phyloP scores from a whole-genome alignment of 495 filamentous ascomycete species.

The Jackrogersella minutella region DNA sequence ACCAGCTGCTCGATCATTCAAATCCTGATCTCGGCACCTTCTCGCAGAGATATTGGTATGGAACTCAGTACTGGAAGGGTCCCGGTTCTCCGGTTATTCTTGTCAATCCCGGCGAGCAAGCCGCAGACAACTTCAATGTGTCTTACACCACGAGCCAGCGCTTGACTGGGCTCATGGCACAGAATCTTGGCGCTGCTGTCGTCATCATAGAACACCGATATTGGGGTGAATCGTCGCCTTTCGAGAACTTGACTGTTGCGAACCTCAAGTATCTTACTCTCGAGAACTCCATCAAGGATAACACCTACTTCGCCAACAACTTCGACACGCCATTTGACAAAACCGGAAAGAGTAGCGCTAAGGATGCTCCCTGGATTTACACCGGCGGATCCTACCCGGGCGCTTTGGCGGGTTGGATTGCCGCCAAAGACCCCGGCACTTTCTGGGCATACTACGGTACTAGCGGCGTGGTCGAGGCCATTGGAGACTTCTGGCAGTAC shows the following conservation, averaged over 20 bases:
- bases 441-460: conserved; percentile 74
- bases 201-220: conserved; percentile 67
- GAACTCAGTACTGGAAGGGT: conserved; percentile 61
- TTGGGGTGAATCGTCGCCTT: conserved; percentile 70
- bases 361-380: conserved; percentile 69
- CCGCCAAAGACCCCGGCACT: conserved; percentile 64
- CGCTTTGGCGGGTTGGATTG: conserved; percentile 69
- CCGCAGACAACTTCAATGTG: conserved; percentile 60
- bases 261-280: conserved; percentile 70
- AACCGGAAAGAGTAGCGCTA: conserved; percentile 59
- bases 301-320: conserved; percentile 68
- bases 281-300: conserved; percentile 67
- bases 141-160: conserved; percentile 62
- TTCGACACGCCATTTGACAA: conserved; percentile 66
- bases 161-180: conserved; percentile 61
- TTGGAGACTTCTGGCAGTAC: conserved; percentile 72
- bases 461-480: conserved; percentile 68
- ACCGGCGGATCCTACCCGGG: conserved; percentile 72
- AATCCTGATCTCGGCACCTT: conserved; percentile 65
- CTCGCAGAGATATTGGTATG: conserved; percentile 65
- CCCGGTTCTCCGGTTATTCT: conserved; percentile 63
- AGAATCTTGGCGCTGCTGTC: conserved; percentile 65
- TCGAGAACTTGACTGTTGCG: conserved; percentile 59
- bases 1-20: conserved; percentile 65
- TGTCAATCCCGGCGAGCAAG: conserved; percentile 68